Percentiles rank a stretch among this genome's conserved stretches.
Evolutionary conservation across 192 early-diverging fungal genomes (phyloP).

Genomic region (Coemansia sp.): DNA sequence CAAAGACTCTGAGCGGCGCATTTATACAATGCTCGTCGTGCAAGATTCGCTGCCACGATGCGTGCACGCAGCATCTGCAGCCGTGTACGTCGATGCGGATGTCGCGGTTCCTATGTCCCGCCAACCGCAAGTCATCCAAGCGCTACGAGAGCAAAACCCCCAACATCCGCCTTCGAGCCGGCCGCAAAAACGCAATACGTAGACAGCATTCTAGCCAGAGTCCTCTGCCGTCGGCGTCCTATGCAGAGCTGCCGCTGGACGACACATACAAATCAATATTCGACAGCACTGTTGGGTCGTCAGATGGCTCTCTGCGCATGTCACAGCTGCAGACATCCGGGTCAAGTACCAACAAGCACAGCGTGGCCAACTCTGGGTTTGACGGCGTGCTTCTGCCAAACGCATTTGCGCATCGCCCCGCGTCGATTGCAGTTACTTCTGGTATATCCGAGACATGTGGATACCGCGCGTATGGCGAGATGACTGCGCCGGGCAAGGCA

Average conservation of each 20-base stretch:
- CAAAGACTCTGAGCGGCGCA: constrained; percentile 32
- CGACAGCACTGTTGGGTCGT: constrained; percentile 32
- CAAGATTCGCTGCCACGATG: constrained; percentile 53
- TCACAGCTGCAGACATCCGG: constrained; percentile 6
- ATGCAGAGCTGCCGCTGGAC: not conserved
- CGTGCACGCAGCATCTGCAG: constrained; percentile 31
- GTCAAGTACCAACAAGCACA: not conserved
- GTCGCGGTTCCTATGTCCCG: constrained; percentile 50
- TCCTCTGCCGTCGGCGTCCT: constrained; percentile 7
- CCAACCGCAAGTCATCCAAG: constrained; percentile 53
- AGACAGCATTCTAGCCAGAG: constrained; percentile 11
- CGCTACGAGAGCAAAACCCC: constrained; percentile 50
- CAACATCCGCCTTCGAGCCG: constrained; percentile 38
- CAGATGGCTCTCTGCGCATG: constrained; percentile 33
- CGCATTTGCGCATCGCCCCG: constrained; percentile 12
- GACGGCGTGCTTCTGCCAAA: constrained; percentile 29
- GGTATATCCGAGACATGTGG: constrained; percentile 12
- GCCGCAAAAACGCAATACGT: constrained; percentile 23
- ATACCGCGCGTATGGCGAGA: not conserved
- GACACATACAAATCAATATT: constrained; percentile 1
- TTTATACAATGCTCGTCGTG: constrained; percentile 52
- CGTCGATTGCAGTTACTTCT: constrained; percentile 34
- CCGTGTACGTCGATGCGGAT: constrained; percentile 53
- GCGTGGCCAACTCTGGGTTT: constrained; percentile 33
- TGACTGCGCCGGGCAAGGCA: not conserved